These are phyloP conservation scores for Telfairia occidentalis DNA, from an alignment of 331 rosid species.

Conservation along the genomic window DNA sequence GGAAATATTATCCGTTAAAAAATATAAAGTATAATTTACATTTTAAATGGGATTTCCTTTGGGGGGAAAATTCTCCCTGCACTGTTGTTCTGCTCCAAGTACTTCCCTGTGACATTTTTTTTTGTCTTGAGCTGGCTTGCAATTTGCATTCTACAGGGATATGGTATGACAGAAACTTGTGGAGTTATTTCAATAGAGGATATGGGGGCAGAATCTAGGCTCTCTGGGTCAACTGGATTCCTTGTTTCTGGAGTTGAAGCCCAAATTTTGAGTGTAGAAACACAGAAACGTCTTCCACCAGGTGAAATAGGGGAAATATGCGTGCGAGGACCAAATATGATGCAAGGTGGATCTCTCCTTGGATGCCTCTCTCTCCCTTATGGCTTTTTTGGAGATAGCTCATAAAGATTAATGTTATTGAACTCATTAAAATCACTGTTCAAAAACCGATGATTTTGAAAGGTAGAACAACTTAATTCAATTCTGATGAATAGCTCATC, in stretches of 20 bases:
- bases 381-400: not conserved
- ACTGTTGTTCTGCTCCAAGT: not conserved
- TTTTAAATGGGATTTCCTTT: not conserved
- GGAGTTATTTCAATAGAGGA: slow-evolving; percentile 5
- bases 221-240: slow-evolving; percentile 14
- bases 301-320: slow-evolving; percentile 10
- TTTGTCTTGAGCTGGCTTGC: not conserved
- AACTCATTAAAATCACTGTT: not conserved
- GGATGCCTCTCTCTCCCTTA: not conserved
- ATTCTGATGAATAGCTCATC: not conserved
- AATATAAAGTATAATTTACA: not conserved
- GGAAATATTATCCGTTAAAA: no score
- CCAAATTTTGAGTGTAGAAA: slow-evolving; percentile 5
- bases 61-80: not conserved
- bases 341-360: slow-evolving; percentile 3
- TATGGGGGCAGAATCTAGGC: not conserved
- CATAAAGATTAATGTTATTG: not conserved
- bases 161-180: slow-evolving; percentile 23
- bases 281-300: slow-evolving; percentile 12
- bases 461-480: not conserved
- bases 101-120: not conserved
- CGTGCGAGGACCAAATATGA: slow-evolving; percentile 15
- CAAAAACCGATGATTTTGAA: not conserved
- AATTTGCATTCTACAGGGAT: slow-evolving; percentile 12
- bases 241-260: slow-evolving; percentile 19